phyloP scores from a whole-genome alignment of 345 rosid species.

The Conringia planisiliqua region DNA sequence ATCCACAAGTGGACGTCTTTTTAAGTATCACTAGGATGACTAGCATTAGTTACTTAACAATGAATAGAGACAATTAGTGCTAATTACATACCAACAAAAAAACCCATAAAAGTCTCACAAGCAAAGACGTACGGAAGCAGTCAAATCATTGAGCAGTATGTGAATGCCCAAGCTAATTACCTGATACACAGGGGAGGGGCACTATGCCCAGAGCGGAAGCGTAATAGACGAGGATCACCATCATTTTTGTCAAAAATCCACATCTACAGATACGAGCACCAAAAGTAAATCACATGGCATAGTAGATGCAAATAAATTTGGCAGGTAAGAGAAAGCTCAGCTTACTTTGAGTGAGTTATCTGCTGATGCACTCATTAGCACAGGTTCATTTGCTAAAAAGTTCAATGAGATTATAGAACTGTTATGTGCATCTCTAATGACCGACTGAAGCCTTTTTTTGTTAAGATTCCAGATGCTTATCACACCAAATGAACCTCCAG shows the following conservation, averaged over 20 bases:
- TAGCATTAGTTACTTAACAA: conserved; percentile 3
- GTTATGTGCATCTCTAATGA: conserved; percentile 92
- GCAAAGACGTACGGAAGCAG: neutral
- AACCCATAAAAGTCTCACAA: neutral
- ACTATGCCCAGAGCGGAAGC: conserved; percentile 97
- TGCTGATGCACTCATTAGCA: conserved; percentile 87
- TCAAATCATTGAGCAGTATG: conserved; percentile 11
- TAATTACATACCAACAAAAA: neutral
- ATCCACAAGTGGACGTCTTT: neutral
- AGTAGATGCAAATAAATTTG: neutral
- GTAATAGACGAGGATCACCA: conserved; percentile 91
- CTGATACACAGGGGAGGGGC: conserved; percentile 97
- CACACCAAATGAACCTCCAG: conserved; percentile 94
- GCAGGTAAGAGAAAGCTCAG: neutral
- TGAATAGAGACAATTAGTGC: neutral
- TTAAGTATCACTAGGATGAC: neutral
- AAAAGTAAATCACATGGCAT: neutral
- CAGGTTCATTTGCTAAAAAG: conserved; percentile 95
- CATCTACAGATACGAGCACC: conserved; percentile 46
- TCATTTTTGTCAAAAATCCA: conserved; percentile 97
- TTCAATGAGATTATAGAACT: conserved; percentile 70
- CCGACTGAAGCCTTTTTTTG: conserved; percentile 83
- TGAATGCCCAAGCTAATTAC: conserved; percentile 34
- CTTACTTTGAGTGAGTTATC: conserved; percentile 94
- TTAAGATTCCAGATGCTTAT: conserved; percentile 98